Percentiles rank a stretch among this genome's conserved stretches.
Evolutionary conservation across 768 basidiomycete genomes (phyloP).

Genomic region (Pulveroboletus sp.): DNA sequence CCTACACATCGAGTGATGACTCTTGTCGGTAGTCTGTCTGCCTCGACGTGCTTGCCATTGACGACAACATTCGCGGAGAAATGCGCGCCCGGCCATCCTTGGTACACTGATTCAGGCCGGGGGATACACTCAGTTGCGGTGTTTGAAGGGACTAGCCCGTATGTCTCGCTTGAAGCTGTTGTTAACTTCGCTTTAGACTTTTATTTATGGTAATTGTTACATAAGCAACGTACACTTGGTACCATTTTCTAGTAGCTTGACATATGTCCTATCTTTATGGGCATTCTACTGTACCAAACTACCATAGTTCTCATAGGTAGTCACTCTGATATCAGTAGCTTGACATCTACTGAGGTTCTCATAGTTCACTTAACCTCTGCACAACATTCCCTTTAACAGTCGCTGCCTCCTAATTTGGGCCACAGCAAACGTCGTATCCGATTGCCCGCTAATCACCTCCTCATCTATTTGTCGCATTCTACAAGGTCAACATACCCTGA

Average conservation of each 20-base stretch:
- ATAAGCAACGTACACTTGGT: no score
- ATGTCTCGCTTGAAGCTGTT: not conserved
- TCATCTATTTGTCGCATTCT: conserved; percentile 5
- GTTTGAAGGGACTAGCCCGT: conserved; percentile 15
- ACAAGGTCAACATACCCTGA: conserved; percentile 2
- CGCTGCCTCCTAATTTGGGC: not conserved
- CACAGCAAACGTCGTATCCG: conserved; percentile 21
- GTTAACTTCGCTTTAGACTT: no score
- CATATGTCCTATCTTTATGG: no score
- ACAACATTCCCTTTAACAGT: no score
- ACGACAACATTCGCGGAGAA: not conserved
- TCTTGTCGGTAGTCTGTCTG: not conserved
- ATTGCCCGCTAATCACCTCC: conserved; percentile 9
- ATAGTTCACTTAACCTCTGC: no score
- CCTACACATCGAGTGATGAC: conserved; percentile 8
- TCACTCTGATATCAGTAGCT: no score
- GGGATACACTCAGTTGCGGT: not conserved
- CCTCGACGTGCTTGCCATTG: conserved; percentile 9
- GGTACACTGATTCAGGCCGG: no score
- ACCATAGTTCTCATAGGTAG: no score
- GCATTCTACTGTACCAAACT: no score
- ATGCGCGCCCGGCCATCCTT: not conserved
- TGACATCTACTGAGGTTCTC: no score
- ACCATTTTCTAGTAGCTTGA: no score
- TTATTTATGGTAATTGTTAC: no score